phyloP scores from a whole-genome alignment of 139 green algal species.

The Chlorella ohadii region DNA sequence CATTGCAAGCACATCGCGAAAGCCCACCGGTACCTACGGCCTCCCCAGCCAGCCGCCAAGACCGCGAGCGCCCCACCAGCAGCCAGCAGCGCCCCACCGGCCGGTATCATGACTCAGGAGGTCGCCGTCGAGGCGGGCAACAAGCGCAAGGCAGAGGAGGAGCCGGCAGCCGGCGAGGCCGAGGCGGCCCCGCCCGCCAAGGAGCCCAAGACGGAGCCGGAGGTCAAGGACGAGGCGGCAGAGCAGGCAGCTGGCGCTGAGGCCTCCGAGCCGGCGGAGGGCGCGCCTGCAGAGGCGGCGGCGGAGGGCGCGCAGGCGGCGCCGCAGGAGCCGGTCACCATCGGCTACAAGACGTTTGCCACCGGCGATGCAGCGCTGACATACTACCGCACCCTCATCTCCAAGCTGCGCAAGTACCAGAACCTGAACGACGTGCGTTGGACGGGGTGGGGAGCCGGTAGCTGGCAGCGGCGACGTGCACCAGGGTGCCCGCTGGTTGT shows the following conservation, averaged over 20 bases:
- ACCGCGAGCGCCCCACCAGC: too few species aligned
- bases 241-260: neutral
- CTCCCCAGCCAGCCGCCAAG: too few species aligned
- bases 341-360: conserved; percentile 70
- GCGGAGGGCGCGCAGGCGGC: conserved; percentile 1
- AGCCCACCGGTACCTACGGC: neutral
- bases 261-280: neutral
- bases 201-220: neutral
- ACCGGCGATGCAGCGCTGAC: conserved; percentile 27
- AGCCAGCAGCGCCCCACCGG: too few species aligned
- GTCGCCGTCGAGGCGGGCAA: neutral
- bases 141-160: conserved; percentile 26
- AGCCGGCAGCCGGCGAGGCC: neutral
- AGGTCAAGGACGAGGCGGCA: neutral
- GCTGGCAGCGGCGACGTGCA: neutral
- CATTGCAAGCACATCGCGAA: neutral
- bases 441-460: neutral
- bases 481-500: neutral
- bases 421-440: conserved; percentile 72
- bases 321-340: conserved; percentile 38
- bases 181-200: conserved; percentile 19
- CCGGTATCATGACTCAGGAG: neutral
- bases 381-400: conserved; percentile 64
- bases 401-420: conserved; percentile 38
- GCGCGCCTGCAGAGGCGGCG: neutral